These are phyloP conservation scores for Oidium heveae DNA, from an alignment of 2,329 filamentous ascomycete genomes.

Conservation along the genomic window DNA sequence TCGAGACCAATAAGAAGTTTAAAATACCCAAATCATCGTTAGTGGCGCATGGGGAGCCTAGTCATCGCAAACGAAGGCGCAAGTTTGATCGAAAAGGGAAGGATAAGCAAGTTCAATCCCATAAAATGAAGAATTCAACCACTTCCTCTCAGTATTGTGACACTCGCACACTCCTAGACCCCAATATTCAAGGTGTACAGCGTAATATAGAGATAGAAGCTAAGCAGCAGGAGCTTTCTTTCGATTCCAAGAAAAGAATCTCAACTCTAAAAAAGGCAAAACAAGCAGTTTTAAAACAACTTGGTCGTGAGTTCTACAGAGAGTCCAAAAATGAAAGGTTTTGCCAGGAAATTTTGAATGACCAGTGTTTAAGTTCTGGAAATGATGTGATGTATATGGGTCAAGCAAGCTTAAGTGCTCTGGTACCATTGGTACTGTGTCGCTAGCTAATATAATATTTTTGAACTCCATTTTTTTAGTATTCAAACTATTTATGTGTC, in stretches of 20 bases:
- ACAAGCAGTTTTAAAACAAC: constrained; percentile 32
- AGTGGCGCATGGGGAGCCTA: too few species aligned
- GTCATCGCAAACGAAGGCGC: too few species aligned
- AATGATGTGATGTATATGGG: constrained; percentile 5
- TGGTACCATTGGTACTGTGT: constrained; percentile 37
- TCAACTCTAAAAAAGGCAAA: constrained; percentile 32
- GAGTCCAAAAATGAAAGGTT: constrained; percentile 8
- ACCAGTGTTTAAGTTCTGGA: constrained; percentile 6
- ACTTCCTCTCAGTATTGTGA: too few species aligned
- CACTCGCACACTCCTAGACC: too few species aligned
- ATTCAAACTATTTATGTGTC: not conserved
- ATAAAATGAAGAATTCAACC: too few species aligned
- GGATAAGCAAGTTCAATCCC: too few species aligned
- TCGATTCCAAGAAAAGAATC: constrained; percentile 18
- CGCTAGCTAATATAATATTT: constrained; percentile 10
- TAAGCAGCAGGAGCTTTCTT: too few species aligned
- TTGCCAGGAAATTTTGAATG: constrained; percentile 9
- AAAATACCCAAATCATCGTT: too few species aligned
- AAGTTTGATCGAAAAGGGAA: too few species aligned
- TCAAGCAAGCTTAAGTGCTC: constrained; percentile 24
- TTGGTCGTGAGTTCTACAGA: constrained; percentile 25
- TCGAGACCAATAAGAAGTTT: too few species aligned
- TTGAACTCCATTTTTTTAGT: not conserved
- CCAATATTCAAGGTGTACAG: too few species aligned
- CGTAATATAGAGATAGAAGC: too few species aligned